Conservation (phyloP, 2,329 filamentous ascomycete species). For the Clonostachys rosea region DNA sequence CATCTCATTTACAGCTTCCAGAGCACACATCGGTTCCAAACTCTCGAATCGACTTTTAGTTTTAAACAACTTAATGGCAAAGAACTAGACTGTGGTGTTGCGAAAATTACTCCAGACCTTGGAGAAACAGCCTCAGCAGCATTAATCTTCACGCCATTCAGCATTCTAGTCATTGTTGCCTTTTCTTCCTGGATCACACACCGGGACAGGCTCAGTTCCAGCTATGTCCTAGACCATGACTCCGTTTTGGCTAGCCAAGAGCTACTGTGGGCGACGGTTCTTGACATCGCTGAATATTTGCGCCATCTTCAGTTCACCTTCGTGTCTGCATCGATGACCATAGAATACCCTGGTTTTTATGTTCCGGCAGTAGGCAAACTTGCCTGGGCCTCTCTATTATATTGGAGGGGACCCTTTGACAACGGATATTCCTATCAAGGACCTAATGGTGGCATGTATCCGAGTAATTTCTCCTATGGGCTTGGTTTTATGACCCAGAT, state of each 20-base stretch:
- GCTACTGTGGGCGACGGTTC: constrained; percentile 1
- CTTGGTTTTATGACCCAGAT: constrained; percentile 1
- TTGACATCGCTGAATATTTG: constrained; percentile 1
- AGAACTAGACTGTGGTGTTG: neutral
- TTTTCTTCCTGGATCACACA: constrained; percentile 1
- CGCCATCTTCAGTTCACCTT: constrained; percentile 3
- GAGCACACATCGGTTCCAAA: constrained; percentile 1
- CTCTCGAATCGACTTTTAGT: neutral
- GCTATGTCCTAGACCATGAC: neutral
- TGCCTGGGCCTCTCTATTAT: constrained; percentile 4
- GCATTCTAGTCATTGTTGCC: neutral
- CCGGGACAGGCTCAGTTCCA: neutral
- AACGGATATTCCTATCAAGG: neutral
- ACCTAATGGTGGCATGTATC: constrained; percentile 1
- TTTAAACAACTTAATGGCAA: neutral
- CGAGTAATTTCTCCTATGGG: constrained; percentile 3
- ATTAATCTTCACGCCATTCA: neutral
- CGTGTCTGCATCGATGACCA: constrained; percentile 1
- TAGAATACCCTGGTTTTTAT: constrained; percentile 3
- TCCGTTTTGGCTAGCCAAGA: constrained; percentile 1
- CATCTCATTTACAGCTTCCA: constrained; percentile 1
- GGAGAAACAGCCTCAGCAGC: neutral
- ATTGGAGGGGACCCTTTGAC: constrained; percentile 3
- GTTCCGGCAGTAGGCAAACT: constrained; percentile 1
- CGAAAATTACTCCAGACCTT: constrained; percentile 3